Base-by-base conservation (phyloP, 2,329 filamentous ascomycete species). In the Beauveria australis region DNA sequence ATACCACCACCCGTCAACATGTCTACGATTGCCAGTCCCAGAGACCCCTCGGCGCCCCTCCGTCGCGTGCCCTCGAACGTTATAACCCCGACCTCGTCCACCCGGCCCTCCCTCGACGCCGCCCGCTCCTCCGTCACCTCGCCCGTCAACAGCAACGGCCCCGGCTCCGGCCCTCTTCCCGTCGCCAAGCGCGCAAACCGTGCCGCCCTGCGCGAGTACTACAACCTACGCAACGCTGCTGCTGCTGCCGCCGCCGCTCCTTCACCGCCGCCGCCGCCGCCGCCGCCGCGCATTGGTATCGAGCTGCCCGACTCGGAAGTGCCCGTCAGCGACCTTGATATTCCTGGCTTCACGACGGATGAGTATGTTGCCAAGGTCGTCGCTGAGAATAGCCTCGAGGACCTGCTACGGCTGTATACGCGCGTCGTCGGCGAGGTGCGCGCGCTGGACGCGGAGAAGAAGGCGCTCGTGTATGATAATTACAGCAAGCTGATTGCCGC, bases 401-500 rank as follows among this genome's bases (percentile, higher is more conserved):
- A 88, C 59, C 76, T 94, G 58, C 71, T 94, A 68, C 80, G 80
- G 58, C 79, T 88, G 1, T 92, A 94, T 71, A 86, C 88, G 52
- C 81, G 84, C 24, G 79, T 93, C 10, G 75, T 93, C 66, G 82
- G 85, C 66, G 93, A 97, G 75, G 93, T 96, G 53, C 79, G 92
- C 43, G 92, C 91, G 2, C 80, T 99, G 19, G 94, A 97, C 69
- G 93, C 93, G 26, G 94, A 99, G 80, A 89, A 94, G 74, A 99
- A 99, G 76, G 92, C 93, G 1, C 77, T 99, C 63, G 94, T 99
- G 5, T 99, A 99, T 73, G 93, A 99, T 73, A 99, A 99, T 72
- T 99, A 97, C 74, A 94, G 89, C 67, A 97, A 97, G 76, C 77
- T 99, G 66, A 97, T 99, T 66, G 85, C 88, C n/a, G 94, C 94